Evolutionary conservation across 176 grass and related monocot genomes (phyloP), one percentile per base, ranked within the genome.

Genomic region (Metroxylon sagu): DNA sequence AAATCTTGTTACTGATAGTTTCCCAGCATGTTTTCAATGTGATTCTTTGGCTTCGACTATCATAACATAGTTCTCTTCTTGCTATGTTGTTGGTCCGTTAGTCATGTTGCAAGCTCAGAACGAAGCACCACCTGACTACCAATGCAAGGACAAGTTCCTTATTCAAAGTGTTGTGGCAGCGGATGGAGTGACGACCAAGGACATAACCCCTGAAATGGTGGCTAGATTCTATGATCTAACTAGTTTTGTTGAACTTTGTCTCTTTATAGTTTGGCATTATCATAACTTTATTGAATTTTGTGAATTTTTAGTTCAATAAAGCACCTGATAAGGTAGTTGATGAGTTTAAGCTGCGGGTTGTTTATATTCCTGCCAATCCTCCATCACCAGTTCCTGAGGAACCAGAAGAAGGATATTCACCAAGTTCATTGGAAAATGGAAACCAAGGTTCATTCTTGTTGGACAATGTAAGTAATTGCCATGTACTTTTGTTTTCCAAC

Each of bases 101-200:
- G 93, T 98, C 26, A 76, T 64, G 29, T 89, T 98, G 93, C 81
- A 85, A 61, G 78, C 84, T 49, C 87, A 80, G 12, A 92, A 76
- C 55, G 88, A 83, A 77, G 87, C 85, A 18, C 93, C 93, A 14
- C 61, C 70, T 26, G 93, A 98, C 71, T 83, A 85, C 59, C 74
- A 89, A 5, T 89, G 88, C 88, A 92, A 83, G 76, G 93, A 98
- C 67, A 98, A 85, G 75, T 98, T 98, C 30, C 79, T 98, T 17
- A 53, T 98, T 25, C 93, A 98, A 31, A 92, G 93, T 67, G 74
- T 81, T 14, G 51, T 71, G 0, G 78, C 72, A 23, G 31, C 72
- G 55, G 76, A 73, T 16, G 79, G 70, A 52, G 56, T 68, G 23
- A 56, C 62, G 4, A 10, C 23, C 18, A 91, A 76, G 76, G 87